Percentiles rank a stretch among this genome's conserved stretches.
These are phyloP conservation scores for Colletotrichum spaethianum DNA, from an alignment of 2,329 filamentous ascomycete genomes.

Conservation along the genomic window DNA sequence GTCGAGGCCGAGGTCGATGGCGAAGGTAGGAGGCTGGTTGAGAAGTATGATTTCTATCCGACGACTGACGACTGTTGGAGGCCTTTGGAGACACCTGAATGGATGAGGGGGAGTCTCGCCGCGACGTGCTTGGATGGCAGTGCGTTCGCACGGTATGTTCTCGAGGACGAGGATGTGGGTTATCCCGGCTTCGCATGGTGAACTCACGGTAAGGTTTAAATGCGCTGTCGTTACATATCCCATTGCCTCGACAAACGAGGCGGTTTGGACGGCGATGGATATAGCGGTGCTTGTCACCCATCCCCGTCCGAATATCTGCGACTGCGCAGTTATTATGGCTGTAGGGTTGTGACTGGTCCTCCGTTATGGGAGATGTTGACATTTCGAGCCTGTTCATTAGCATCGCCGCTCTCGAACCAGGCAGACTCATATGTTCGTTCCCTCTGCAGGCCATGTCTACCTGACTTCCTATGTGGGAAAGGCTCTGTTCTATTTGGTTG, in stretches of 20 bases:
- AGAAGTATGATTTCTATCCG: slow-evolving; percentile 8
- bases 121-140: background rate
- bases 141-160: background rate
- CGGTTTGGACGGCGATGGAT: too few species aligned
- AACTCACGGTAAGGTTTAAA: background rate
- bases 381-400: background rate
- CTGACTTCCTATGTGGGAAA: background rate
- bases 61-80: slow-evolving; percentile 11
- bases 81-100: background rate
- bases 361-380: background rate
- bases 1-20: background rate
- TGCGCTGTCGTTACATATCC: background rate
- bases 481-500: background rate
- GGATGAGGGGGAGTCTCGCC: background rate
- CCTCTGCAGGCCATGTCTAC: background rate
- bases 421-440: background rate
- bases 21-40: background rate
- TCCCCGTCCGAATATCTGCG: background rate
- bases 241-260: background rate
- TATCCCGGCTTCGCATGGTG: background rate
- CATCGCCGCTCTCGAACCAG: too few species aligned
- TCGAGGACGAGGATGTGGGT: background rate
- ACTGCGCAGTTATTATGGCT: background rate
- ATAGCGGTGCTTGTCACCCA: background rate
- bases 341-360: background rate